Evolutionary conservation across 352 stramenopile genomes (phyloP), one percentile per base, ranked within the genome.

Genomic region (Hyaloperonospora brassicae): DNA sequence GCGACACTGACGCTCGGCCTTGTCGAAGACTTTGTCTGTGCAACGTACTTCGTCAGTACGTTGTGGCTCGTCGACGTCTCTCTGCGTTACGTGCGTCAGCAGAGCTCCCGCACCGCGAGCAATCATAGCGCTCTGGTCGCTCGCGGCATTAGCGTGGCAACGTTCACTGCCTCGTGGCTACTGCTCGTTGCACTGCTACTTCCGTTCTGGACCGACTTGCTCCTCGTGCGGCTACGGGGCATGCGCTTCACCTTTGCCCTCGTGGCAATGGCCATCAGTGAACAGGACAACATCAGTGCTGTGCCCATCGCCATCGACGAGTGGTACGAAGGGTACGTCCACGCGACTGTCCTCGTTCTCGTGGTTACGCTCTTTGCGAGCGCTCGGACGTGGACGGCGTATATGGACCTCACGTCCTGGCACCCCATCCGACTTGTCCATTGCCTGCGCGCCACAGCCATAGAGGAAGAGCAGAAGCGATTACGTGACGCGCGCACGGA

Each of bases 211-310:
- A 59, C 64, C 1, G 68, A 80, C 42, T 50, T 63, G 17, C 25
- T 78, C 22, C 45, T 79, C 13, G 40, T 84, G 23, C 65, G 63
- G 4, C 50, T 64, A 1, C 59, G 64, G 0, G 35, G 63, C 8
- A 60, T 68, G 45, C 70, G 73, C n/a, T 72, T 79, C 52, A 77
- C 67, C 22, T 68, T 73, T 10, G 67, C 73, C 13, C 64, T 76
- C 25, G 52, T 78, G 17, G 69, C 64, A 14, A 45, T 68, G 35
- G 63, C 64, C 9, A 56, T 52, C 34, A 48, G 66, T 35, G 55
- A 64, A 22, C 48, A 40, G 27, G 49, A 49, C 14, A 53, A 42
- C 17, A 34, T 54, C 5, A 56, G 57, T 25, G 5, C 42, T 56
- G 43, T n/a, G 57, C 36, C 30, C 66, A n/a, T 51, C 57, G 11